These are phyloP conservation scores for Aphanomyces stellatus DNA, from an alignment of 352 stramenopile species.

Conservation along the genomic window DNA sequence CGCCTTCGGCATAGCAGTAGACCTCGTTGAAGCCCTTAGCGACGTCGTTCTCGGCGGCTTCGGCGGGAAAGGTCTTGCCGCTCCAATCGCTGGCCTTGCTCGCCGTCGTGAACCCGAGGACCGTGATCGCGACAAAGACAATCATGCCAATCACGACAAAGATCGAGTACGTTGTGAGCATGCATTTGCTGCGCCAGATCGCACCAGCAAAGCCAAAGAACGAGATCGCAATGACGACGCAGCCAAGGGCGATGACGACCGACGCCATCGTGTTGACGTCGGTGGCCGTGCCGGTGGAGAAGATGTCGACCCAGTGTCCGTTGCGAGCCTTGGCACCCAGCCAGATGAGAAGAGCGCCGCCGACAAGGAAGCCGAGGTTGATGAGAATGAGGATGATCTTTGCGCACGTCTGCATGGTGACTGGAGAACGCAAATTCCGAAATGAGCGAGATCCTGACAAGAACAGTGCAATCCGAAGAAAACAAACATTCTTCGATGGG, in stretches of 20 bases:
- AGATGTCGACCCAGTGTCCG: conserved; percentile 59
- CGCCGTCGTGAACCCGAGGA: conserved; percentile 35
- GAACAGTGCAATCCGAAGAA: not conserved
- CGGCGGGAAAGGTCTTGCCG: conserved; percentile 40
- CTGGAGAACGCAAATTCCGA: not conserved
- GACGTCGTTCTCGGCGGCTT: conserved; percentile 35
- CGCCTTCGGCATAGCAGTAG: conserved; percentile 72
- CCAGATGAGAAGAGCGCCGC: conserved; percentile 67
- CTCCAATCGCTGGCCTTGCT: conserved; percentile 40
- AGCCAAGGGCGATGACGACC: conserved; percentile 60
- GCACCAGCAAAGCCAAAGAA: conserved; percentile 65
- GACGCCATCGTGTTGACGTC: conserved; percentile 53
- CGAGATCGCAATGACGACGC: conserved; percentile 53
- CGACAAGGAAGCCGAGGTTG: conserved; percentile 79
- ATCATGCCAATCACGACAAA: conserved; percentile 57
- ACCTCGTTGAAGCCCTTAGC: conserved; percentile 54
- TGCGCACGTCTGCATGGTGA: conserved; percentile 16
- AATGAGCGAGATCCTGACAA: not conserved
- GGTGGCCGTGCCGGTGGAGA: conserved; percentile 48
- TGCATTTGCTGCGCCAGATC: conserved; percentile 46
- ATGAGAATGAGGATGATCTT: conserved; percentile 75
- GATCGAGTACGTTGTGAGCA: conserved; percentile 47
- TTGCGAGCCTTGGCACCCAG: conserved; percentile 57
- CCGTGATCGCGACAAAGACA: conserved; percentile 42
- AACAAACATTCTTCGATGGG: not conserved